Evolutionary conservation across 176 grass and related monocot species (phyloP).

Genomic region (Avena sativa): DNA sequence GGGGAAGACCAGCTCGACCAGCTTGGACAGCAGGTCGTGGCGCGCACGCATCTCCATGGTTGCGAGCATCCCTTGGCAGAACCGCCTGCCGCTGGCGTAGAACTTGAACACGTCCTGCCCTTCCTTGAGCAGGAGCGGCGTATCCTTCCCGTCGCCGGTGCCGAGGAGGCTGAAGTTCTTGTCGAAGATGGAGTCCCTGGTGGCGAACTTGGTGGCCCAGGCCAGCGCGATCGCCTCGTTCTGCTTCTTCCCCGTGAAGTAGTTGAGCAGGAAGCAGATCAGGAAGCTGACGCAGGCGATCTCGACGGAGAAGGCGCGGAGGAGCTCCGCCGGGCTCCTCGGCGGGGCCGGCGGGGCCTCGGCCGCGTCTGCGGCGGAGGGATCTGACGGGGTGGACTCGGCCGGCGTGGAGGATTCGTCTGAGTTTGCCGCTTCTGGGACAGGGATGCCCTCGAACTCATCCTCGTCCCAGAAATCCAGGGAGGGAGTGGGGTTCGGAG

Average conservation of each 20-base stretch:
- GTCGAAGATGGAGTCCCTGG: slow-evolving; percentile 85
- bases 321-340: slow-evolving; percentile 30
- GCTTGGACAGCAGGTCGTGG: slow-evolving; percentile 80
- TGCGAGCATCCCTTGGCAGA: slow-evolving; percentile 92
- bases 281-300: slow-evolving; percentile 85
- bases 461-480: slow-evolving; percentile 97
- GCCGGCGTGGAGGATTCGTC: slow-evolving; percentile 34
- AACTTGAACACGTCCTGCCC: slow-evolving; percentile 98
- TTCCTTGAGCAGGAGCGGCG: slow-evolving; percentile 91
- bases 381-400: slow-evolving; percentile 42
- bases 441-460: slow-evolving; percentile 96
- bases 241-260: slow-evolving; percentile 86
- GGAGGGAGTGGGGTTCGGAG: slow-evolving; percentile 43
- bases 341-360: slow-evolving; percentile 37
- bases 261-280: slow-evolving; percentile 95
- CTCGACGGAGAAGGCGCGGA: slow-evolving; percentile 76
- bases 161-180: slow-evolving; percentile 98
- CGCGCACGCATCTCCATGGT: slow-evolving; percentile 93
- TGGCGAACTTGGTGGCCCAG: slow-evolving; percentile 93
- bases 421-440: slow-evolving; percentile 17
- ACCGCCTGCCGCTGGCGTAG: slow-evolving; percentile 91
- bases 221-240: slow-evolving; percentile 90
- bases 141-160: slow-evolving; percentile 85
- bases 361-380: slow-evolving; percentile 39
- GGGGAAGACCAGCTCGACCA: slow-evolving; percentile 69